Evolutionary conservation across 148 eudicot species (phyloP), one percentile per base, ranked within the genome.

Genomic region (Spergularia marina): DNA sequence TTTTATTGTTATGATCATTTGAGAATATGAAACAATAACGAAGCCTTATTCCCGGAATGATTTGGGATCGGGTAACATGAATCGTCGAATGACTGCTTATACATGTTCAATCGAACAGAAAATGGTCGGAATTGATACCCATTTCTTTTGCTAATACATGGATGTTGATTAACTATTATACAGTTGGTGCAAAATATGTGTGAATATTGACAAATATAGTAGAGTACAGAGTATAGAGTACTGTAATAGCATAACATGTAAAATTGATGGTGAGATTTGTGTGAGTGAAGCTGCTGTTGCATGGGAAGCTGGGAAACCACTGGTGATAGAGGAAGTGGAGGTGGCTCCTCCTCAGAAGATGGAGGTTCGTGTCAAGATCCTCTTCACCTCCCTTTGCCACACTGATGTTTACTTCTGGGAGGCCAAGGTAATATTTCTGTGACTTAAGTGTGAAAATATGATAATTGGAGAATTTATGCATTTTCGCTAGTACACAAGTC

Each of bases 381-480:
- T 89, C 62, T 83, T 78, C 83, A 89, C 97, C 54, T 85, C 97
- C 16, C 91, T 91, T 20, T 91, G 97, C 77, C 93, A 88, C 78
- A 89, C 91, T 67, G 97, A 91, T 87, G 84, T 91, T 59, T 89
- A 86, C 80, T 91, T 91, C 75, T 91, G 96, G 96, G 92, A 91
- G 65, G 95, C 95, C 67, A 88, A 90, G 91, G 95, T 16, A 51
- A 0, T 1, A n/a, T 16, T 11, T 14, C 44, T 72, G 23, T 15
- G 1, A 15, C 8, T 7, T n/a, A 56, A n/a, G 1, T 39, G 7
- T 57, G n/a, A 18, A 23, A 30, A 0, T 30, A 15, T 6, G 3
- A 23, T 64, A 8, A 14, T 34, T 16, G 30, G 47, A 16, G 17
- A 7, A 13, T 12, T 59, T n/a, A 59, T 73, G 44, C 30, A 12